A percentile compares a stretch with the other conserved stretches of the same genome.
phyloP scores from a whole-genome alignment of 2,329 filamentous ascomycete species.

The Neofusicoccum sp. region DNA sequence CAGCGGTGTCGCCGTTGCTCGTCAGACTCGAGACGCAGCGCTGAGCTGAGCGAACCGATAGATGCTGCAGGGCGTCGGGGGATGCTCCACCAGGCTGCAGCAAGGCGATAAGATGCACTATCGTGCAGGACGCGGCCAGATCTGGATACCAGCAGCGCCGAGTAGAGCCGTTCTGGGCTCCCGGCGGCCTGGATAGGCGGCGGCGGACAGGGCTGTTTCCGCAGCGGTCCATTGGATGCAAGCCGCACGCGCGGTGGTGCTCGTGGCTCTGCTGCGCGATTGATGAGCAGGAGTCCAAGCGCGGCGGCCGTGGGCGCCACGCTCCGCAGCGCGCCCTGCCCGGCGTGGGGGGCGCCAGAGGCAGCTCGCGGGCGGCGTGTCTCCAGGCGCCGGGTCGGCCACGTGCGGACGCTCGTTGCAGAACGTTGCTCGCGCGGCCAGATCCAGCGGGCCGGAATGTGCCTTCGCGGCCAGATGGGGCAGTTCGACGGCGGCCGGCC shows the following conservation, averaged over 20 bases:
- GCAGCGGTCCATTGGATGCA: background rate
- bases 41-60: conserved; percentile 13
- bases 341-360: background rate
- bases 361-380: background rate
- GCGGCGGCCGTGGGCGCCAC: background rate
- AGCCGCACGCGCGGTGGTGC: background rate
- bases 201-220: conserved; percentile 1
- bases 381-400: background rate
- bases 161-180: conserved; percentile 1
- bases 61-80: conserved; percentile 11
- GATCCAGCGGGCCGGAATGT: background rate
- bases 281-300: conserved; percentile 8
- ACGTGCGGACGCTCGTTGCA: background rate
- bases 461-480: conserved; percentile 3
- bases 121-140: conserved; percentile 11
- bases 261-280: background rate
- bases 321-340: background rate
- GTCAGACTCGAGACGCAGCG: conserved; percentile 13
- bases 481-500: conserved; percentile 1
- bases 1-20: background rate
- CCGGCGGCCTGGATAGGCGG: background rate
- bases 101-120: conserved; percentile 8
- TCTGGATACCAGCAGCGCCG: background rate
- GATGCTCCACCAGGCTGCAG: conserved; percentile 9
- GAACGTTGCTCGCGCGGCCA: background rate